Evolutionary conservation across 2,329 filamentous ascomycete species (phyloP), one percentile per base, ranked within the genome.

Genomic region (Coniochaeta prunicola): DNA sequence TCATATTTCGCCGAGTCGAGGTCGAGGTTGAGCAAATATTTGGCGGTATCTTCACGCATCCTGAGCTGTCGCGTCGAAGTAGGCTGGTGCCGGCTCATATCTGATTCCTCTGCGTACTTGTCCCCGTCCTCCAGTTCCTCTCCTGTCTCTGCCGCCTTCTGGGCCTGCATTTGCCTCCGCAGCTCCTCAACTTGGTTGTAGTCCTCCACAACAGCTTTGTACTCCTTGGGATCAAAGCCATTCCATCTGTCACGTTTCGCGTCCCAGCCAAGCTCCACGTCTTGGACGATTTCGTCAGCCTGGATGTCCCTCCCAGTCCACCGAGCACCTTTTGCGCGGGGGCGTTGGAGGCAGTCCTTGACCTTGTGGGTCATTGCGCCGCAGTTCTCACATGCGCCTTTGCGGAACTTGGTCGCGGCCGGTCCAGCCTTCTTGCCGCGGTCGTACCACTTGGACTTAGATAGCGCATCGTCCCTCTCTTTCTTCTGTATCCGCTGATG

Each of bases 161-260:
- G 79, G 62, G 78, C 70, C 24, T 72, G 74, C 63, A 80, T 68
- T 63, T 76, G 76, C 66, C 82, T 77, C n/a, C 81, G 76, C 62
- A 97, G 76, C 64, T 88, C 85, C 70, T 97, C 93, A 72, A 97
- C 78, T 69, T 93, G 85, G 62, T 94, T 88, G 73, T 90, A 96
- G 66, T 96, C 91, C 56, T 96, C 87, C 42, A 97, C 86, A n/a
- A 97, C 90, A 61, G 84, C 80, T 61, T 85, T 82, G 71, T 96
- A 97, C 72, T 97, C 90, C 64, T 84, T 85, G 1, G 92, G 79
- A 71, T 97, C 92, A 73, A 96, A 99, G n/a, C 93, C 93, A 70
- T 97, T 97, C 93, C 94, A 99, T 48, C 93, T 85, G 76, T 99
- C 94, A 65, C 94, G 83, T 78, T 99, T 99, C 24, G 94, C 94